A percentile compares a stretch with the other conserved stretches of the same genome.
Evolutionary conservation across 768 basidiomycete species (phyloP).

Genomic region (Tulasnella sp.): DNA sequence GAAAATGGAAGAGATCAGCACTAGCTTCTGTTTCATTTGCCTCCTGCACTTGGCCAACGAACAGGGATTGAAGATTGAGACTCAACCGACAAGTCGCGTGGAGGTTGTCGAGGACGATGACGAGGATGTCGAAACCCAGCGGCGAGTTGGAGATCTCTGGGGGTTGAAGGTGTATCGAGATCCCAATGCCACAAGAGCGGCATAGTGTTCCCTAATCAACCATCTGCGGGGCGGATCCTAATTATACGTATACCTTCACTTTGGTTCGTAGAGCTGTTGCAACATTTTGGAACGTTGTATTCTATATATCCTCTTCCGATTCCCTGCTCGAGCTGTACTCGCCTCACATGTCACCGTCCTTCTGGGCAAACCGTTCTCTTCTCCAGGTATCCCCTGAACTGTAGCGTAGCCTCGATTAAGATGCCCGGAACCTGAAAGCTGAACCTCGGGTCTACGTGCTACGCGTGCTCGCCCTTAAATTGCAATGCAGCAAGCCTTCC

Average conservation of each 20-base stretch:
- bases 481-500: no score
- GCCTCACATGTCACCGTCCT: background rate
- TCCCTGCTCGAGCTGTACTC: background rate
- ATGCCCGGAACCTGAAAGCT: no score
- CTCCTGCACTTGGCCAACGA: constrained; percentile 95
- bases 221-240: background rate
- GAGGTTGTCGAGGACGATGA: constrained; percentile 40
- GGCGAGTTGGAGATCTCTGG: constrained; percentile 39
- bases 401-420: no score
- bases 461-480: no score
- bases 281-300: background rate
- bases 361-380: no score
- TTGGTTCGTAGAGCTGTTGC: background rate
- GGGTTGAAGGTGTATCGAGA: constrained; percentile 39
- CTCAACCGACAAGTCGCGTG: constrained; percentile 27
- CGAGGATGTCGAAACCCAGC: constrained; percentile 36
- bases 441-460: no score
- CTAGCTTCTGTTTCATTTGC: constrained; percentile 99
- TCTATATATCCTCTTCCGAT: background rate
- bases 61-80: constrained; percentile 82
- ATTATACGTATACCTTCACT: background rate
- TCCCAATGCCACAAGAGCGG: constrained; percentile 38
- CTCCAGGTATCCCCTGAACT: no score
- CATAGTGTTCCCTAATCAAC: constrained; percentile 23
- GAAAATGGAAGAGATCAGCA: constrained; percentile 98